These are phyloP conservation scores for Podospora tetraspora DNA, from an alignment of 495 filamentous ascomycete genomes.

Conservation along the genomic window DNA sequence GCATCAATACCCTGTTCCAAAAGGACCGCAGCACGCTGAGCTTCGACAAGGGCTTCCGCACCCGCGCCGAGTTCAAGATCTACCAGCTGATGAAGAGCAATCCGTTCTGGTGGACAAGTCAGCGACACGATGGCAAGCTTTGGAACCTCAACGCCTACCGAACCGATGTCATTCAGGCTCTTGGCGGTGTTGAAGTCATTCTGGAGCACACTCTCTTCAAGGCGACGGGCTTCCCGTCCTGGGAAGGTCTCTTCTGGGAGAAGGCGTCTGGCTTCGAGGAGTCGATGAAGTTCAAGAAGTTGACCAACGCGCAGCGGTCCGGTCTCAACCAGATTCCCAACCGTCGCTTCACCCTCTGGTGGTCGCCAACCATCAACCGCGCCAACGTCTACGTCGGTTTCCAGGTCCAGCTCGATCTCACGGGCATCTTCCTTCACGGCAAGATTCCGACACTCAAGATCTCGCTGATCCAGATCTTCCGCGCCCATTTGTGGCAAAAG, in stretches of 20 bases:
- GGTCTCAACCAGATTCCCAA: constrained; percentile 99
- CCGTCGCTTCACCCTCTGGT: constrained; percentile 98
- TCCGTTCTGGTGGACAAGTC: constrained; percentile 99
- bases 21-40: constrained; percentile 96
- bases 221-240: constrained; percentile 95
- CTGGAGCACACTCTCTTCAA: constrained; percentile 98
- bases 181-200: constrained; percentile 99
- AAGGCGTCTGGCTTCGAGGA: constrained; percentile 73
- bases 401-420: constrained; percentile 97
- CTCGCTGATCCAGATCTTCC: constrained; percentile 98
- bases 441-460: constrained; percentile 99
- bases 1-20: constrained; percentile 99
- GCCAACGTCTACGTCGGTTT: constrained; percentile 91
- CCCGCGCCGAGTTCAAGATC: constrained; percentile 94
- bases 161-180: constrained; percentile 96
- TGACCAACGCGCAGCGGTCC: constrained; percentile 96
- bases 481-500: constrained; percentile 99
- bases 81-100: constrained; percentile 99
- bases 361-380: constrained; percentile 78
- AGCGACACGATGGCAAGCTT: constrained; percentile 94
- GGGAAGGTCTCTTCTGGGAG: constrained; percentile 99
- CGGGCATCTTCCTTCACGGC: constrained; percentile 98
- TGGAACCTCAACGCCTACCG: constrained; percentile 99
- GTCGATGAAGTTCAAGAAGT: constrained; percentile 97
- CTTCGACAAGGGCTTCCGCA: constrained; percentile 98